These are phyloP conservation scores for Carex scoparia DNA, from an alignment of 176 grass and related monocot genomes.

Conservation along the genomic window DNA sequence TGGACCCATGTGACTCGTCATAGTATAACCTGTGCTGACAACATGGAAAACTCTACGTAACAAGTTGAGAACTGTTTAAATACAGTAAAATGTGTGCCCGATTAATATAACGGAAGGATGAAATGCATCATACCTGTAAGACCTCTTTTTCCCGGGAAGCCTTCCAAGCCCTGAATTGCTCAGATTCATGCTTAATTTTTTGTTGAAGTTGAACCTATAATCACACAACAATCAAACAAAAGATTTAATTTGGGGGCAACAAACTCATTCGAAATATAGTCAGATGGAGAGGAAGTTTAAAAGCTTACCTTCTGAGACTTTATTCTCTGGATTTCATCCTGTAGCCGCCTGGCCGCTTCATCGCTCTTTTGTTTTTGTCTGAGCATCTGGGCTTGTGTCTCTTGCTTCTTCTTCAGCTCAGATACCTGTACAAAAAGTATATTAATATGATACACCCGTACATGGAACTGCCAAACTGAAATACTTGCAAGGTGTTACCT, in stretches of 20 bases:
- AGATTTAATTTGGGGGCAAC: slow-evolving; percentile 7
- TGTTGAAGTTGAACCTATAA: slow-evolving; percentile 93
- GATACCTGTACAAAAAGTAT: slow-evolving; percentile 46
- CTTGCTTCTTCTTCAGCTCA: slow-evolving; percentile 88
- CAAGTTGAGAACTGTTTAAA: background rate
- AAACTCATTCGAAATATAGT: background rate
- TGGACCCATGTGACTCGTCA: background rate
- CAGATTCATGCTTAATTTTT: slow-evolving; percentile 96
- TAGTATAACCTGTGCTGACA: background rate
- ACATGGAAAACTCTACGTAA: background rate
- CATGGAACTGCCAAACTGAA: slow-evolving; percentile 4
- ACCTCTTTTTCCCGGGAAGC: slow-evolving; percentile 94
- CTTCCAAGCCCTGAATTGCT: slow-evolving; percentile 94
- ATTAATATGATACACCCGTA: slow-evolving; percentile 19
- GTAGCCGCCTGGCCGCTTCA: slow-evolving; percentile 66
- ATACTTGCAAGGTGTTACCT: slow-evolving; percentile 45
- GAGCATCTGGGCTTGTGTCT: slow-evolving; percentile 66
- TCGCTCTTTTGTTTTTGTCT: slow-evolving; percentile 90
- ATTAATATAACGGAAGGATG: background rate
- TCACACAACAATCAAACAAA: background rate
- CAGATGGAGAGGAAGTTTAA: background rate
- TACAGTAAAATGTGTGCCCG: slow-evolving; percentile 2
- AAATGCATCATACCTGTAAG: slow-evolving; percentile 52
- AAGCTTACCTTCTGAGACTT: slow-evolving; percentile 77
- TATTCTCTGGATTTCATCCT: slow-evolving; percentile 90